phyloP scores from a whole-genome alignment of 495 filamentous ascomycete species.

The Hypoxylon intermedium region DNA sequence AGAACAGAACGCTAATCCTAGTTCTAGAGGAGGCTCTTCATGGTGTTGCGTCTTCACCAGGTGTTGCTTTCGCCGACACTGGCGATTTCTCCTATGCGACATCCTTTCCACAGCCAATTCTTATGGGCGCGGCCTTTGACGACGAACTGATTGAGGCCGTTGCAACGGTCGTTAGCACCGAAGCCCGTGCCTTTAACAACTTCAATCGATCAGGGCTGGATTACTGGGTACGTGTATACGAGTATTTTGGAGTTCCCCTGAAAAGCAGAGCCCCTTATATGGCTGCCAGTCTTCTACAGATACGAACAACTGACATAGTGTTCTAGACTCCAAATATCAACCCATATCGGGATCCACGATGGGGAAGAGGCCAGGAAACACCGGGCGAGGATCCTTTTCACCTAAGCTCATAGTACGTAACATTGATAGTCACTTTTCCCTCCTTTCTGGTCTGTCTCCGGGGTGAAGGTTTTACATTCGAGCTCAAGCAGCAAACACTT shows the following conservation, averaged over 20 bases:
- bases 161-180: slow-evolving; percentile 61
- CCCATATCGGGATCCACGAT: slow-evolving; percentile 64
- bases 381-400: slow-evolving; percentile 67
- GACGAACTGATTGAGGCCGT: slow-evolving; percentile 64
- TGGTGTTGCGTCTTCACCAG: slow-evolving; percentile 59
- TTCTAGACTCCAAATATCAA: slow-evolving; percentile 66
- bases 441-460: no score
- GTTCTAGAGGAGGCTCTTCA: slow-evolving; percentile 60
- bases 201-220: slow-evolving; percentile 60
- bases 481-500: no score
- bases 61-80: slow-evolving; percentile 56
- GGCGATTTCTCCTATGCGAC: slow-evolving; percentile 65
- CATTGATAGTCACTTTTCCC: no score
- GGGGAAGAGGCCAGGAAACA: slow-evolving; percentile 67
- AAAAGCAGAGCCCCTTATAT: not conserved
- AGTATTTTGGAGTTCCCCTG: not conserved
- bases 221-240: slow-evolving; percentile 49
- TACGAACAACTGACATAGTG: not conserved
- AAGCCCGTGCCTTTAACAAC: slow-evolving; percentile 70
- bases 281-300: not conserved
- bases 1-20: not conserved
- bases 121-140: slow-evolving; percentile 65
- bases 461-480: no score
- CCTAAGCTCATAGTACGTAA: slow-evolving; percentile 61
- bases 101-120: slow-evolving; percentile 66